phyloP scores from a whole-genome alignment of 2,329 filamentous ascomycete species.

The Colletotrichum sp. region DNA sequence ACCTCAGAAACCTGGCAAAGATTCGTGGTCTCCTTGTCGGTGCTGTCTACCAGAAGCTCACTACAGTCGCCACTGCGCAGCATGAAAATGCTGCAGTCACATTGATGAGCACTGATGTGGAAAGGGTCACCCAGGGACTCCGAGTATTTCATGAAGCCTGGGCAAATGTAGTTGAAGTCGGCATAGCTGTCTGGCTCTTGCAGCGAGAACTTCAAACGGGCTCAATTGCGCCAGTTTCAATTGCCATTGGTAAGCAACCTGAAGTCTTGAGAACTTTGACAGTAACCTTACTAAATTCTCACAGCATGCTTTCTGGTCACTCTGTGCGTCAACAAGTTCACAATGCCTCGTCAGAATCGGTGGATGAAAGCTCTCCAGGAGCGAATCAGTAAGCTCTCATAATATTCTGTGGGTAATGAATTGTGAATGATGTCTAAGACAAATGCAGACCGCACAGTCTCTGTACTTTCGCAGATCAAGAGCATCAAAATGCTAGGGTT shows the following conservation, averaged over 20 bases:
- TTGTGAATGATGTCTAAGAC: background rate
- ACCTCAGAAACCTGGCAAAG: background rate
- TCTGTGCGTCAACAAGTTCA: background rate
- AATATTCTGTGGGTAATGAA: background rate
- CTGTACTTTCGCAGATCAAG: background rate
- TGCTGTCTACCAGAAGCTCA: background rate
- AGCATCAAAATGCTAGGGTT: background rate
- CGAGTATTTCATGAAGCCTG: background rate
- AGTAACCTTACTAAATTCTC: background rate
- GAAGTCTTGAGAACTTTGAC: background rate
- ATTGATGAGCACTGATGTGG: background rate
- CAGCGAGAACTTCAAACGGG: background rate
- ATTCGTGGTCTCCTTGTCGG: background rate
- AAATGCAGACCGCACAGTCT: background rate
- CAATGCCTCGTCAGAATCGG: background rate
- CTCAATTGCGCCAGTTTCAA: background rate
- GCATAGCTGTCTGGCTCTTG: background rate
- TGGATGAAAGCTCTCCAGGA: background rate
- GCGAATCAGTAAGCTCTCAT: background rate
- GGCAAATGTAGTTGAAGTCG: background rate
- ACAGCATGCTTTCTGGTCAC: background rate
- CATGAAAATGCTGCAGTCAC: background rate
- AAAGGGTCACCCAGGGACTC: background rate
- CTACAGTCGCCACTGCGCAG: too few relatives aligned
- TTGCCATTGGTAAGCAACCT: background rate